Conservation (phyloP, 164 flowering plant genomes). For the Stephania cephalantha region DNA sequence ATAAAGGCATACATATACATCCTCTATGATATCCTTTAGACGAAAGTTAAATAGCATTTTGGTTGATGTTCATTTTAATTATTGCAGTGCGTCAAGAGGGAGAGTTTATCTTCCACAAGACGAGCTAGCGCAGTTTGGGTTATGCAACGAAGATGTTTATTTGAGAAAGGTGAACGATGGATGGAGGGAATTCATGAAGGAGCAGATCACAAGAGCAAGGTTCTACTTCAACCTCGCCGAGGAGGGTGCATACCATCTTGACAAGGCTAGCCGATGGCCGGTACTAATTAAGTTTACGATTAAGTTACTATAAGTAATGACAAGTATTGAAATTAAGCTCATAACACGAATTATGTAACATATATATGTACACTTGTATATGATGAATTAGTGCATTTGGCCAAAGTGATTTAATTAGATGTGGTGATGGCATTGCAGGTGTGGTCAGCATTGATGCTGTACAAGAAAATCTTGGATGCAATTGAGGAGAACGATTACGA, state of each 20-base stretch:
- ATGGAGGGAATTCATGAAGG: slow-evolving; percentile 75
- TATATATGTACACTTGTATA: neutral
- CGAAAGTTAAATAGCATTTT: too few relatives aligned
- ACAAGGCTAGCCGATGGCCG: slow-evolving; percentile 73
- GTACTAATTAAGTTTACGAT: slow-evolving; percentile 18
- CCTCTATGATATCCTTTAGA: neutral
- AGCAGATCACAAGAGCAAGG: slow-evolving; percentile 67
- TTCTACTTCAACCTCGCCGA: slow-evolving; percentile 56
- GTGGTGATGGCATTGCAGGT: slow-evolving; percentile 37
- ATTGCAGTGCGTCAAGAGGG: slow-evolving; percentile 59
- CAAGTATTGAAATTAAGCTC: neutral
- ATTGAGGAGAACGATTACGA: slow-evolving; percentile 69
- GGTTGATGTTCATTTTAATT: neutral
- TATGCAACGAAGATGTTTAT: slow-evolving; percentile 55
- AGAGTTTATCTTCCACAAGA: slow-evolving; percentile 88
- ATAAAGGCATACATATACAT: too few relatives aligned
- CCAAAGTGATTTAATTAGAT: neutral
- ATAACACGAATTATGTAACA: neutral
- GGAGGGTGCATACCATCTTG: slow-evolving; percentile 61
- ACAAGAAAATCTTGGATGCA: slow-evolving; percentile 58
- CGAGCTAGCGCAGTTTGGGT: slow-evolving; percentile 61
- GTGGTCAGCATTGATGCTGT: slow-evolving; percentile 60
- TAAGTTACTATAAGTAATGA: neutral
- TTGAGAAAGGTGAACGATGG: slow-evolving; percentile 42
- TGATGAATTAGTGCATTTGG: too few relatives aligned